Evolutionary conservation across 306 rosid species (phyloP).

Genomic region (Quercus parvula): DNA sequence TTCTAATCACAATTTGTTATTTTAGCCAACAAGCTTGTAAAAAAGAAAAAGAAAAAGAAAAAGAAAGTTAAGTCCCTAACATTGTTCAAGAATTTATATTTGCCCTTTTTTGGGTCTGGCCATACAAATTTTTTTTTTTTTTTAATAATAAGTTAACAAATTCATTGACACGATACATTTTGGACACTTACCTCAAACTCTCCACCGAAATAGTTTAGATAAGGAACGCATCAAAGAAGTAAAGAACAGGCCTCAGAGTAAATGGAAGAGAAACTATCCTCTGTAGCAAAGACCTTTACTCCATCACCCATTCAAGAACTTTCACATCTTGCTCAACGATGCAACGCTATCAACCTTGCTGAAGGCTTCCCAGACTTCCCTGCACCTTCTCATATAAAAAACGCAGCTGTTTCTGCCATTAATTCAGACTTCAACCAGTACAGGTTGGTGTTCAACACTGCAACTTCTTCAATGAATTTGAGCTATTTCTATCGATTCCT

Average conservation of each 20-base stretch:
- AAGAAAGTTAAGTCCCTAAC: too few relatives aligned
- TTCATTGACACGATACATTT: too few relatives aligned
- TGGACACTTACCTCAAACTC: too few relatives aligned
- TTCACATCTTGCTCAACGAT: conserved; percentile 66
- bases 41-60: too few relatives aligned
- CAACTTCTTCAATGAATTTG: not conserved
- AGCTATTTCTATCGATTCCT: not conserved
- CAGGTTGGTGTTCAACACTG: conserved; percentile 35
- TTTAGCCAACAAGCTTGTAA: too few relatives aligned
- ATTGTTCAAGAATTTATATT: too few relatives aligned
- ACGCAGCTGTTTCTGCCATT: conserved; percentile 78
- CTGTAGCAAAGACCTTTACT: conserved; percentile 54
- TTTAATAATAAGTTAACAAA: too few relatives aligned
- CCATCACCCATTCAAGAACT: conserved; percentile 79
- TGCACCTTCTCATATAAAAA: conserved; percentile 56
- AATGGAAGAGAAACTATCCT: conserved; percentile 65
- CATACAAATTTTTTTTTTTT: too few relatives aligned
- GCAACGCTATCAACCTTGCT: conserved; percentile 82
- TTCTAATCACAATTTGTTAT: too few relatives aligned
- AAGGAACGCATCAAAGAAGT: not conserved
- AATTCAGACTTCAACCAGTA: conserved; percentile 74
- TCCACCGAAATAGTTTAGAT: too few relatives aligned
- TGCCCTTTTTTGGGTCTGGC: too few relatives aligned
- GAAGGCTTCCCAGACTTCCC: conserved; percentile 95
- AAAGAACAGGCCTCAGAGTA: not conserved